Evolutionary conservation across 1,284 basidiomycete species (phyloP).

Genomic region (Neolentinus lepideus): DNA sequence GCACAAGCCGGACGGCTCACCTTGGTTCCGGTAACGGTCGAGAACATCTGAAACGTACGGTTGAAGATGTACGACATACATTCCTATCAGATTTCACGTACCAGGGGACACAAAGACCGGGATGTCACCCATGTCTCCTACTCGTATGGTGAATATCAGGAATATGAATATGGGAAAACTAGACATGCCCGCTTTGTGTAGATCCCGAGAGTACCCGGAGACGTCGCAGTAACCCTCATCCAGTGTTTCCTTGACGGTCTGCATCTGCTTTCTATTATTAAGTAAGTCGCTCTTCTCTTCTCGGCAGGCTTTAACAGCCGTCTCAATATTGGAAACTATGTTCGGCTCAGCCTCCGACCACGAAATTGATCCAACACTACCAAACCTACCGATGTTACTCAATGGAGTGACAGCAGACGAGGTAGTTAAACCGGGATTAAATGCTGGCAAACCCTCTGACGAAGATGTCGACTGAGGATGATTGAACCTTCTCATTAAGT

Average conservation of each 20-base stretch:
- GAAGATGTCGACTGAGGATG: neutral
- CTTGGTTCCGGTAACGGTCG: neutral
- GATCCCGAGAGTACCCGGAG: conserved; percentile 58
- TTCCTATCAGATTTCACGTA: conserved; percentile 20
- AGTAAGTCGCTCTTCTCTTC: conserved; percentile 60
- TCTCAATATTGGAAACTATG: conserved; percentile 61
- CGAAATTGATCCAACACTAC: neutral
- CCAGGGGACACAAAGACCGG: conserved; percentile 68
- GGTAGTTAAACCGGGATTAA: neutral
- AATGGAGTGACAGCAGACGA: conserved; percentile 43
- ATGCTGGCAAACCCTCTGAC: conserved; percentile 7
- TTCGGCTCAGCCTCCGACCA: neutral
- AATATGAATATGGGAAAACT: neutral
- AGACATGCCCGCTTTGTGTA: conserved; percentile 49
- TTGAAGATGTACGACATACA: neutral
- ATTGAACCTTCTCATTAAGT: conserved; percentile 18
- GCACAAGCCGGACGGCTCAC: neutral
- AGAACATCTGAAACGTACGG: neutral
- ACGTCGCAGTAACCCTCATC: conserved; percentile 82
- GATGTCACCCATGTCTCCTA: conserved; percentile 57
- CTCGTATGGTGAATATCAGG: neutral
- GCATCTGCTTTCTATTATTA: conserved; percentile 61
- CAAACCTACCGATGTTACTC: conserved; percentile 47
- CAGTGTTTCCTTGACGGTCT: conserved; percentile 66
- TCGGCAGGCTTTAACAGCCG: conserved; percentile 74